Base-by-base conservation (phyloP, 805 yeast species). In the Suhomyces kilbournensis region DNA sequence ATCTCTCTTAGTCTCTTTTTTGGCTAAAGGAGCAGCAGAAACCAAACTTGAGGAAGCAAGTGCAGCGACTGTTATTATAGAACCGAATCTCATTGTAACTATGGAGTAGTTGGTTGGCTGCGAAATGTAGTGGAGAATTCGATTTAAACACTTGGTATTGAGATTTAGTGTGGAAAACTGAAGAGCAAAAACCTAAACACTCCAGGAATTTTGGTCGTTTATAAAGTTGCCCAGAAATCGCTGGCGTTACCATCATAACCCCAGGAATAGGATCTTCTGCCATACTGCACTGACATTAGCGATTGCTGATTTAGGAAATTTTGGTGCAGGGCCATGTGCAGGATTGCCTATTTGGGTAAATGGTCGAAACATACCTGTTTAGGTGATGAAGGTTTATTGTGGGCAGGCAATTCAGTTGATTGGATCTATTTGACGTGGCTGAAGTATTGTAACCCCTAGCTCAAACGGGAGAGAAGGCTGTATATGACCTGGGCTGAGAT, bases 351-450 rank as follows among this genome's bases (percentile, higher is more conserved):
- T 17, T 43, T 49, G 20, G 51, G 51, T 23, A 49, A 44, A 42
- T 42, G 45, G 47, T 14, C 17, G 26, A 46, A 75, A 75, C 78
- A 70, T 72, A 60, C 72, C 78, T 14, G 58, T 74, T 14, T 48
- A 72, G 15, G 63, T 68, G 3, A 62, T 68, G 42, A 57, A 71
- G 5, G 69, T 75, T 17, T 63, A 74, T 44, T 72, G 70, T 30
- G 71, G 79, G 50, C 70, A 78, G 23, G 22, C 23, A 8, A 19
- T 19, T 17, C 23, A 17, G 22, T 38, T n/a, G 23, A 9, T 17
- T 38, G 22, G 23, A 17, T 19, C 23, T 38, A n/a, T 38, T 38
- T 38, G 42, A 8, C 23, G 23, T 17, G 42, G 22, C 42, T 38
- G 20, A n/a, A 19, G 42, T n/a, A 35, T 17, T 19, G n/a, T 38